Evolutionary conservation across 2,329 filamentous ascomycete genomes (phyloP), one percentile per base, ranked within the genome.

Genomic region (Claviceps monticola): DNA sequence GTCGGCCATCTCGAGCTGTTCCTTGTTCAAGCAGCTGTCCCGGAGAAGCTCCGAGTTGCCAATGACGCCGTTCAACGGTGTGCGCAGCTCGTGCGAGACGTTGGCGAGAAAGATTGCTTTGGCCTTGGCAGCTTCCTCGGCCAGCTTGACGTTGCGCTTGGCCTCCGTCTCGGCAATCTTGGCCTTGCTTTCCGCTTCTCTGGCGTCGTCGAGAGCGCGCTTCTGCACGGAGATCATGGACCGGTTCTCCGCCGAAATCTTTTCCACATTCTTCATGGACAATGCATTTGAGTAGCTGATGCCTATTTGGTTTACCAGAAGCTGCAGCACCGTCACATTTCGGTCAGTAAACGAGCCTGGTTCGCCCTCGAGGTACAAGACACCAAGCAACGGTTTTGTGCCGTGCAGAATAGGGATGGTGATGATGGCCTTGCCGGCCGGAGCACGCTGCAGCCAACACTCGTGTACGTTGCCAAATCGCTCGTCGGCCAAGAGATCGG

Each of bases 31-130:
- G 21, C 78, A 71, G 59, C 85, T 90, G 61, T 93, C 88, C 47
- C 86, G 75, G 7, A 94, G 68, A 16, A 95, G 76, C 64, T 95
- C 88, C 11, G 84, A 86, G 73, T 94, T 94, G 46, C 88, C 88
- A 60, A 94, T 90, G 8, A 94, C 87, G 34, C 88, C 88, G 53
- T 91, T 90, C 48, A 95, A 82, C 0, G 88, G 88, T 1, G 86
- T 90, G 46, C 85, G 80, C 53, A 91, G 69, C 66, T 91, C 86
- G 66, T 91, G 86, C 2, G 84, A 88, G 57, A 91, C 87, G 56
- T 87, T 86, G 42, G 84, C 83, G 45, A 86, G 70, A 67, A 91
- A 91, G 53, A 90, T 87, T 2, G 82, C 85, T 64, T 91, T 91
- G 41, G 86, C 86, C 66, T 86, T 88, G 21, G 86, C 85, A 11